Conservation (phyloP, 371 early-diverging fungal genomes). For the Mucor saturninus region DNA sequence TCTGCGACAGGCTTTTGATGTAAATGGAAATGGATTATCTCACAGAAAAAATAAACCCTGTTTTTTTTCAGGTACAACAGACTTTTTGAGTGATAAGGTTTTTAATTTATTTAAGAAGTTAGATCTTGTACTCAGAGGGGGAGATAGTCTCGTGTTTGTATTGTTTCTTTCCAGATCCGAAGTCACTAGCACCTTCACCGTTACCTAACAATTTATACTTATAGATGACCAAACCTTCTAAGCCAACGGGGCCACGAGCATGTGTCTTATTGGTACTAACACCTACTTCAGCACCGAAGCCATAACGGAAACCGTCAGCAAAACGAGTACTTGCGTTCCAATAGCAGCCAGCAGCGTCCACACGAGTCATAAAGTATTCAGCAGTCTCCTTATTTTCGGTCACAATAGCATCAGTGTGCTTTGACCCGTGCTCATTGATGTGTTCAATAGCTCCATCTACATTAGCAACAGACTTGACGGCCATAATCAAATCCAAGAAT, state of each 20-base stretch:
- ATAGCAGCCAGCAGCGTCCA: constrained; percentile 97
- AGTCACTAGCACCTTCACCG: constrained; percentile 85
- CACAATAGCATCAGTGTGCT: constrained; percentile 94
- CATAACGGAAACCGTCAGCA: constrained; percentile 98
- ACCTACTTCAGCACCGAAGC: constrained; percentile 97
- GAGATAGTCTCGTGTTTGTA: constrained; percentile 71
- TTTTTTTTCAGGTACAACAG: too few relatives aligned
- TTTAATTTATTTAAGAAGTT: background rate
- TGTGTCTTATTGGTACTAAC: constrained; percentile 98
- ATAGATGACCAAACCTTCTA: constrained; percentile 96
- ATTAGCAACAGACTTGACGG: constrained; percentile 78
- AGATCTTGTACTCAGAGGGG: constrained; percentile 36
- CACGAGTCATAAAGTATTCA: constrained; percentile 84
- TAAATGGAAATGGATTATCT: too few relatives aligned
- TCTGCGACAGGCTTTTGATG: too few relatives aligned
- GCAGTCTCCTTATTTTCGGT: constrained; percentile 78
- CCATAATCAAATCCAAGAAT: constrained; percentile 85
- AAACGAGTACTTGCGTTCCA: constrained; percentile 97
- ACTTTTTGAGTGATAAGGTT: too few relatives aligned
- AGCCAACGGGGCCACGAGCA: constrained; percentile 96
- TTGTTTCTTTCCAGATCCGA: constrained; percentile 75
- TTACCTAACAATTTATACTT: constrained; percentile 91
- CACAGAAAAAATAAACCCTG: too few relatives aligned
- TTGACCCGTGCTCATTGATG: constrained; percentile 91
- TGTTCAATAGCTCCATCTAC: constrained; percentile 87